A percentile compares a stretch with the other conserved stretches of the same genome.
phyloP scores from a whole-genome alignment of 2,329 filamentous ascomycete genomes.

The Bisporella sp. region DNA sequence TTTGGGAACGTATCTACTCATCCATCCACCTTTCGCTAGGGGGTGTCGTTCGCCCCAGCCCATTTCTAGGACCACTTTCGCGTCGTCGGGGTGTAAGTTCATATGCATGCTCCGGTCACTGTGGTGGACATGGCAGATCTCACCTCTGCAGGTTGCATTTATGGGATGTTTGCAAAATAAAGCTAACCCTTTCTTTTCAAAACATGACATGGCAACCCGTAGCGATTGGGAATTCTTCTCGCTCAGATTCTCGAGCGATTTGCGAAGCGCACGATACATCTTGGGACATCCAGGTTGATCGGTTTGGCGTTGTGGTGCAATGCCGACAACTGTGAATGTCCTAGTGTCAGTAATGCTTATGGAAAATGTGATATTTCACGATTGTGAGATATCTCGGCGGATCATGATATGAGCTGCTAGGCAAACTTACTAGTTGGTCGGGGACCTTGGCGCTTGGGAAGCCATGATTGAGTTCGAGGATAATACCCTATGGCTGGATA shows the following conservation, averaged over 20 bases:
- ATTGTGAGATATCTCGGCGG: too few relatives aligned
- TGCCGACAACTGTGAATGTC: conserved; percentile 53
- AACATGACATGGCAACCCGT: conserved; percentile 62
- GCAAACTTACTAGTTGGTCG: conserved; percentile 42
- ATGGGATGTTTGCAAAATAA: conserved; percentile 62
- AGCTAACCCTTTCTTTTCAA: conserved; percentile 76
- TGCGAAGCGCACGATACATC: conserved; percentile 49
- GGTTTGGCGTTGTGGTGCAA: conserved; percentile 75
- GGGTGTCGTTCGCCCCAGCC: conserved; percentile 73
- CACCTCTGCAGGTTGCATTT: conserved; percentile 68
- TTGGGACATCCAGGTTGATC: conserved; percentile 52
- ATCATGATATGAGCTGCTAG: too few relatives aligned
- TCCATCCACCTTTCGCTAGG: conserved; percentile 59
- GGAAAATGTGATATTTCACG: too few relatives aligned
- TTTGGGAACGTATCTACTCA: conserved; percentile 60
- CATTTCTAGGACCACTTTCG: conserved; percentile 60
- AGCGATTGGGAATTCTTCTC: conserved; percentile 38
- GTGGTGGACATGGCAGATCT: conserved; percentile 74
- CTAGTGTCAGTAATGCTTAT: neutral
- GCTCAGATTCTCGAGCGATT: conserved; percentile 45
- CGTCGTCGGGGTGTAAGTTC: conserved; percentile 73
- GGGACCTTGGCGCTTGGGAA: conserved; percentile 56
- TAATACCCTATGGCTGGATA: conserved; percentile 55
- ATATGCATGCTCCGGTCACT: conserved; percentile 73
- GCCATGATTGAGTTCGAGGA: conserved; percentile 26